Conservation (phyloP, 768 basidiomycete species). For the Mrakia blollopis region DNA sequence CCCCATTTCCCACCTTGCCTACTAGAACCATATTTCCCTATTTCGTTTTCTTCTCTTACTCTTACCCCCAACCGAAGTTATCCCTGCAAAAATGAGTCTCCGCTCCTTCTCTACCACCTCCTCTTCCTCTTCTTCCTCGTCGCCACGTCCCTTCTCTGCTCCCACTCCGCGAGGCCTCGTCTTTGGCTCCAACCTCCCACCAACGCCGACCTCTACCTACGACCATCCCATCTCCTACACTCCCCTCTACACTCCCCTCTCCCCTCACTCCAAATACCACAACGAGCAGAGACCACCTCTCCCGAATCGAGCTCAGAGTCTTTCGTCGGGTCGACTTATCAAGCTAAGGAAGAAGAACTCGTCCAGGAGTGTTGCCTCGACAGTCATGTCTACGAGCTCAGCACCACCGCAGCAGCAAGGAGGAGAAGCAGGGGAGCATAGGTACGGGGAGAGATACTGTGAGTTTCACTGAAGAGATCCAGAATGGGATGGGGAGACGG, state of each 20-base stretch:
- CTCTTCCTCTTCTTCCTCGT: too few relatives aligned
- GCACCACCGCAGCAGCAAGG: not conserved
- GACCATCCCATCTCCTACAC: not conserved
- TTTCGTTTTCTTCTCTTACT: too few relatives aligned
- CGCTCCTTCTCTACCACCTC: too few relatives aligned
- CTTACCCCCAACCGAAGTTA: too few relatives aligned
- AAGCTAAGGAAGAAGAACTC: not conserved
- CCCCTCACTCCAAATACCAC: not conserved
- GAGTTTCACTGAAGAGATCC: not conserved
- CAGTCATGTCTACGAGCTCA: too few relatives aligned
- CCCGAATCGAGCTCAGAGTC: not conserved
- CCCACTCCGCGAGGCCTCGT: not conserved
- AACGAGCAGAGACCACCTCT: slow-evolving; percentile 83
- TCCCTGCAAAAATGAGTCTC: too few relatives aligned
- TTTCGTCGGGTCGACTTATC: not conserved
- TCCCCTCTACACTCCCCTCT: not conserved
- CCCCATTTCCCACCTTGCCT: too few relatives aligned
- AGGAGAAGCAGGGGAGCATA: too few relatives aligned
- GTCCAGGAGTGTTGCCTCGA: not conserved
- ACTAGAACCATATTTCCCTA: too few relatives aligned
- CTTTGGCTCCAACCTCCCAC: not conserved
- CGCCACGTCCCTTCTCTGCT: too few relatives aligned
- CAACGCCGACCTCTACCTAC: not conserved
- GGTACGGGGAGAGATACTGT: not conserved
- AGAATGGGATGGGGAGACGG: too few relatives aligned